Evolutionary conservation across 2,329 filamentous ascomycete species (phyloP), one percentile per base, ranked within the genome.

Genomic region (Fusarium nurragi): DNA sequence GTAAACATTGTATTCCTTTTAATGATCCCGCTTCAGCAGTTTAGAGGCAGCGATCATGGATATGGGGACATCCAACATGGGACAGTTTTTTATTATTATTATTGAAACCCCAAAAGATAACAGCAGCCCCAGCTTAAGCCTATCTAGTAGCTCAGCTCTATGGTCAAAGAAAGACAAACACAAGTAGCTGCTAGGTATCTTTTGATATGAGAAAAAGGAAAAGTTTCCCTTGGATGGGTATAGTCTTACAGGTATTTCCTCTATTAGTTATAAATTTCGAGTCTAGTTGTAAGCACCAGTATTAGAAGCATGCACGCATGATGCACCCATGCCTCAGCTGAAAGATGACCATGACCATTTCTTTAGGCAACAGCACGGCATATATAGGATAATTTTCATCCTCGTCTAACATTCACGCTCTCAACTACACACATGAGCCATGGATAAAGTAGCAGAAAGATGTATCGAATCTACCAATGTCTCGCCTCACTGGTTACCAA

Each of bases 401-500:
- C 4, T 12, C 5, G 0, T 13, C 5, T 39, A n/a, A 5, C 16
- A 3, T 32, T 30, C 4, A 9, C 14, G 2, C 1, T 4, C 2
- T 11, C 2, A 19, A 0, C 2, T 0, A 1, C 13, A 26, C 2
- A 12, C 32, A 2, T n/a, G n/a, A n/a, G n/a, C 0, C 2, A 68
- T 70, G 46, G 52, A 55, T 1, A 8, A 52, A 21, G 5, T 43
- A 46, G 36, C 30, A 26, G 37, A 66, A 18, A 48, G 14, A 28
- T 64, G 43, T 14, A 54, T 60, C 21, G 37, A 54, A n/a, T 47
- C 51, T 2, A 41, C 67, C 5, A 60, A 46, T 3, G 59, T 73
- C 16, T 55, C 56, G 11, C 65, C 72, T 22, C 60, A 53, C 12
- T 75, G 73, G 73, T 49, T 71, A 2, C 41, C 68, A 4, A 40